These are phyloP conservation scores for Saccharomyces mikatae DNA, from an alignment of 805 yeast species.

Conservation along the genomic window DNA sequence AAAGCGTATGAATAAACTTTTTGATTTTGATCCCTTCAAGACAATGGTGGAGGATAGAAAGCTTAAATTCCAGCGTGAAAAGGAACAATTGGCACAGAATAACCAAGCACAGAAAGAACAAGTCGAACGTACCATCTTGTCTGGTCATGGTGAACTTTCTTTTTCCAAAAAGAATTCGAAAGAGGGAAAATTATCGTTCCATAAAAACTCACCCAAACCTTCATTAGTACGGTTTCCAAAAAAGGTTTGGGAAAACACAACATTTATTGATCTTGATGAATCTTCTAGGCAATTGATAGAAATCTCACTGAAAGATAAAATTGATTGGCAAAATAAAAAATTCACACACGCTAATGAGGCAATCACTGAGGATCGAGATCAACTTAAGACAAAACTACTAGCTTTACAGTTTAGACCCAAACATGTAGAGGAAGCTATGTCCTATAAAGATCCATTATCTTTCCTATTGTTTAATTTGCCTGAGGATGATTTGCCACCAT, in stretches of 20 bases:
- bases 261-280: constrained; percentile 59
- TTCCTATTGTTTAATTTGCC: constrained; percentile 77
- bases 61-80: constrained; percentile 34
- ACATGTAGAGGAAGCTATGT: constrained; percentile 67
- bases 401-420: constrained; percentile 57
- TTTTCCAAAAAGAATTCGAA: background rate
- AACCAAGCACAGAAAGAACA: constrained; percentile 45
- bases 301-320: constrained; percentile 45
- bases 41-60: constrained; percentile 54
- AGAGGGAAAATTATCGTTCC: background rate
- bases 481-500: constrained; percentile 80
- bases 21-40: constrained; percentile 69
- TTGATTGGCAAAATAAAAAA: constrained; percentile 40
- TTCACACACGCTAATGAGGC: constrained; percentile 2
- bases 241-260: constrained; percentile 66
- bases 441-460: constrained; percentile 42
- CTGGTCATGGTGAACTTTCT: constrained; percentile 11
- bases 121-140: constrained; percentile 40
- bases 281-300: constrained; percentile 59
- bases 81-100: constrained; percentile 39
- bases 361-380: constrained; percentile 8
- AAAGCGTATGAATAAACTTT: constrained; percentile 42
- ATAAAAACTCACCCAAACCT: constrained; percentile 4
- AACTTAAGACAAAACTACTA: constrained; percentile 30
- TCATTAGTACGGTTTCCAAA: constrained; percentile 30